Evolutionary conservation across 352 stramenopile species (phyloP), one percentile per base, ranked within the genome.

Genomic region (Phytopythium montanum): DNA sequence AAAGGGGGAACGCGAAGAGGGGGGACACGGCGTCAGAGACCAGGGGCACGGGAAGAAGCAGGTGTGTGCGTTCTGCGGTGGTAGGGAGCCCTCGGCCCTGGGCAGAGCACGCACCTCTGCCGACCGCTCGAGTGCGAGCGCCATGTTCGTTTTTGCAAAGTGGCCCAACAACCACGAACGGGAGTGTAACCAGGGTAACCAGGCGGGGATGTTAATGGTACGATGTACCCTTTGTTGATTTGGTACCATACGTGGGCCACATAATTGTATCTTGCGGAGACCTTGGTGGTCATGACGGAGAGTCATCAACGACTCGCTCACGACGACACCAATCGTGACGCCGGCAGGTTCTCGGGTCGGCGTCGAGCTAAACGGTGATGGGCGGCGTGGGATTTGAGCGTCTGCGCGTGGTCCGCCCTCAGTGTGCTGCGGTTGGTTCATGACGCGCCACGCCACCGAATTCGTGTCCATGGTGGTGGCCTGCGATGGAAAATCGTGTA

Each of bases 121-220:
- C 41, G 64, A 61, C 29, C 71, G 74, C 14, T 73, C 79, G 53
- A 92, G 69, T 61, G 85, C 65, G 14, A 88, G 73, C 62, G 78
- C 72, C 82, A 92, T 92, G 52, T 28, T 42, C 12, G 51, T 34
- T 57, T 23, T 29, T 16, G 21, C 33, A 14, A 12, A 34, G 0
- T 33, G 42, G 42, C 36, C 36, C 36, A 36, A 36, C n/a, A 25
- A n/a, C 23, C 21, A 50, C 29, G 19, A 48, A 48, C 39, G 19
- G 12, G 31, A 36, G 8, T 36, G 31, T 36, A 36, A 6, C 31
- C 31, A n/a, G n/a, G n/a, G n/a, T n/a, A n/a, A n/a, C 31, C 31
- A 10, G 31, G 31, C 7, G 31, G 31, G 31, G 8, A 36, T 10
- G 2, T 5, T 36, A 13, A 13, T 7, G 31, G 31, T 5, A 36